Base-by-base conservation (phyloP, 2,329 filamentous ascomycete species). In the Hypoxylon sp. region DNA sequence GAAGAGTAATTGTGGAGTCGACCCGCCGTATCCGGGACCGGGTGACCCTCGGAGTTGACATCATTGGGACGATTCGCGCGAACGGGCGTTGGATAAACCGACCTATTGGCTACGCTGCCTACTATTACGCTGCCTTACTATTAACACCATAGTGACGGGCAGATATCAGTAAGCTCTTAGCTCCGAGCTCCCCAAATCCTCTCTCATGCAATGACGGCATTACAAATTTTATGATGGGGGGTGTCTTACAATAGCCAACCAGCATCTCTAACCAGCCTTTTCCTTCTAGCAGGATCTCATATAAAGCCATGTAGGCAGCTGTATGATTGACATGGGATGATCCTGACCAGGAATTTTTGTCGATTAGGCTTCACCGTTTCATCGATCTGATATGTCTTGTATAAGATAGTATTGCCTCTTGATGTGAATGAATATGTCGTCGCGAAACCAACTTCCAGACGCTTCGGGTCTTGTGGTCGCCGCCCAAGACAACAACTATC, bases 391-490 rank as follows among this genome's bases (percentile, higher is more conserved):
- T 14, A 34, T 49, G 55, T 28, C 17, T 43, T 32, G 28, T 57
- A 17, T 46, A 36, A 28, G 48, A 32, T 36, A 25, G 17, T 9
- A 49, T 46, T 25, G 38, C 23, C 23, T 43, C 19, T 38, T 17
- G 21, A 34, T 25, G 23, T 28, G n/a, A 19, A 57, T 43, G 14
- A 66, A 30, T 5, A 63, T 60, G 64, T 53, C 50, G 25, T 41
- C 64, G 23, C 52, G 30, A 34, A 34, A 46, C 49, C 34, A 63
- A 14, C 34, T 43, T 7, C 61, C 63, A n/a, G 62, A 70, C 28
- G 59, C 55, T 10, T 66, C 66, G 23, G 36, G 28, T 23, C 49
- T 67, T 5, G 53, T 63, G 13, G 63, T 68, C 48, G 61, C 68
- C 38, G 67, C 62, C 2, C 65, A 61, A 2, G 51, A 55, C n/a